These are phyloP conservation scores for Hanseniaspora meyeri DNA, from an alignment of 805 yeast species.

Conservation along the genomic window DNA sequence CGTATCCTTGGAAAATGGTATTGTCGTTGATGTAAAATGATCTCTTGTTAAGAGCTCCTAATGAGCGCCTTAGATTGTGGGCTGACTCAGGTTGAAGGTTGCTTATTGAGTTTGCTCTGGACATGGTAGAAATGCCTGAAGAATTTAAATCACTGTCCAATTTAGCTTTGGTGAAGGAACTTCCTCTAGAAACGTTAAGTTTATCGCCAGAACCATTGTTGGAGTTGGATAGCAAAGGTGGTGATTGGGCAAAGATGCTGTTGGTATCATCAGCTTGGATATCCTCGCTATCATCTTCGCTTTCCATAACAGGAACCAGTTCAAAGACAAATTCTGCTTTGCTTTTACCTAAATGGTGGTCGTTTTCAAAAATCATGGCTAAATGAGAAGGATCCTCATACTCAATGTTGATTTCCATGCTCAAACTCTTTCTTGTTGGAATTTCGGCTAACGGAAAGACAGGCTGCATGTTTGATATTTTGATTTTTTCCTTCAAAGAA, in stretches of 20 bases:
- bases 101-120: slow-evolving; percentile 15
- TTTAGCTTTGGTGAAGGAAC: neutral
- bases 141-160: neutral
- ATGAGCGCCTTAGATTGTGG: slow-evolving; percentile 15
- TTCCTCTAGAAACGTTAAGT: neutral
- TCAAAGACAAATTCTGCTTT: slow-evolving; percentile 2
- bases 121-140: slow-evolving; percentile 15
- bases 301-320: neutral
- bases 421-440: neutral
- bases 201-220: neutral
- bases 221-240: neutral
- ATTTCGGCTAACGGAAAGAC: slow-evolving; percentile 1
- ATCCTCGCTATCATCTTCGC: neutral
- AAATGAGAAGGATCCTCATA: slow-evolving; percentile 8
- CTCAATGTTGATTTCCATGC: slow-evolving; percentile 5
- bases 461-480: slow-evolving; percentile 6
- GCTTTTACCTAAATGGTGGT: slow-evolving; percentile 6
- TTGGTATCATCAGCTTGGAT: neutral
- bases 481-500: slow-evolving; percentile 1
- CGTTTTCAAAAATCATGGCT: slow-evolving; percentile 12
- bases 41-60: slow-evolving; percentile 15
- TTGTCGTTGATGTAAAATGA: slow-evolving; percentile 43
- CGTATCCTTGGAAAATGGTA: slow-evolving; percentile 61
- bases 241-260: neutral
- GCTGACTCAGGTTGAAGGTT: slow-evolving; percentile 14